Base-by-base conservation (phyloP, 1,139 yeast species). In the Torulaspora pretoriensis region DNA sequence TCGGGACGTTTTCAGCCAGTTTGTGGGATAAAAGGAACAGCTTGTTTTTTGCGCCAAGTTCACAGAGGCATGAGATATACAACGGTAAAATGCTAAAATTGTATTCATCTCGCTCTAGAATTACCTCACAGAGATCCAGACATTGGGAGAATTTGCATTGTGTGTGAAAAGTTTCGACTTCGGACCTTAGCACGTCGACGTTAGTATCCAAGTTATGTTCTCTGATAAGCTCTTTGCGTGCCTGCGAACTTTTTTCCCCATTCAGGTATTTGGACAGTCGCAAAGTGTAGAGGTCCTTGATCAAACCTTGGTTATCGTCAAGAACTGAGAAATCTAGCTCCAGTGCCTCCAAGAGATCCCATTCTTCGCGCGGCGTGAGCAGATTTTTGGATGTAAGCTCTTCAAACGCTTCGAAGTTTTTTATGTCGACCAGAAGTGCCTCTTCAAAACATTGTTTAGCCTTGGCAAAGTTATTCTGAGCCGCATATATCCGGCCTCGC, bases 381-480 rank as follows among this genome's bases (percentile, higher is more conserved):
- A 90, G 73, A 59, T 82, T 83, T 56, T 86, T 85, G 31, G 76
- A 69, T 2, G 87, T 75, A 41, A 94, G 72, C 60, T 85, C 92
- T 56, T 86, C 80, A 63, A 88, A 88, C 0, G 98, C 97, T 56
- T 94, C 98, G 63, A 74, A 92, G 64, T 97, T 92, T 61, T 89
- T 88, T 8, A 86, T 90, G 64, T 94, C 98, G 1, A 86, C 88
- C 52, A 78, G 57, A 0, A 90, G 80, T 0, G 98, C 97, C 60
- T 89, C 96, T 57, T 81, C 81, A 60, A 81, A 90, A 47, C 95
- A 84, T 47, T 85, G 90, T 58, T 86, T 89, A 0, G 98, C 98
- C 51, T 77, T 73, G 27, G 85, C 95, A 61, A 87, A 83, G 64
- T 87, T 86, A 64, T 85, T 88, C 59, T 85, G 92, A 48, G 84